Conservation (phyloP, 78 protist genomes). For the Parvularia atlantis region DNA sequence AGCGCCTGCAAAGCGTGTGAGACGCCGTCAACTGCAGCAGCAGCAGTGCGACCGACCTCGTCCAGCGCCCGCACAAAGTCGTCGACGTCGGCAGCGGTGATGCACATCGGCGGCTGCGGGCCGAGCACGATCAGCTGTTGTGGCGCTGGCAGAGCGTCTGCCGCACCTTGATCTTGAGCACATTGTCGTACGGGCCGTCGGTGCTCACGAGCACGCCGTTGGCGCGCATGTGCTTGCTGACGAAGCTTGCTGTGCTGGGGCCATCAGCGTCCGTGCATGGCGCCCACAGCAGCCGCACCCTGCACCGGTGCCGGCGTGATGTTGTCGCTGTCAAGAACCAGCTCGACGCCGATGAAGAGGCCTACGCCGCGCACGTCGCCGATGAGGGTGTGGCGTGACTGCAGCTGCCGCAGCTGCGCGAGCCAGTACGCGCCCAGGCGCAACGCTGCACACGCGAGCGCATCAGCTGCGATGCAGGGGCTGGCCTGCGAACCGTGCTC, state of each 20-base stretch:
- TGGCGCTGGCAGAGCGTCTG: too few relatives aligned
- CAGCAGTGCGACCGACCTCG: too few relatives aligned
- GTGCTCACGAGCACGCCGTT: slow-evolving; percentile 11
- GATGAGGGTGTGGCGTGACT: background rate
- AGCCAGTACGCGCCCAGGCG: slow-evolving; percentile 7
- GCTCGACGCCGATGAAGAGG: slow-evolving; percentile 66
- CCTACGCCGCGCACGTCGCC: slow-evolving; percentile 79
- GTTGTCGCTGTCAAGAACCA: slow-evolving; percentile 32
- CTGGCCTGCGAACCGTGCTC: slow-evolving; percentile 13
- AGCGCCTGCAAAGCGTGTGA: too few relatives aligned
- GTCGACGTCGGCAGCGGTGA: slow-evolving; percentile 20
- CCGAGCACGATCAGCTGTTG: too few relatives aligned
- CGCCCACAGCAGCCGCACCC: too few relatives aligned
- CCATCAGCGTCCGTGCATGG: too few relatives aligned
- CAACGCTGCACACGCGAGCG: too few relatives aligned
- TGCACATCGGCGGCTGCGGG: slow-evolving; percentile 59
- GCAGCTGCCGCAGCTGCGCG: slow-evolving; percentile 2
- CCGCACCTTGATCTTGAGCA: slow-evolving; percentile 54
- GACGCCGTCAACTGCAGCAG: too few relatives aligned
- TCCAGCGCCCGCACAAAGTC: slow-evolving; percentile 6
- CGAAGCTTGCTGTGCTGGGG: too few relatives aligned
- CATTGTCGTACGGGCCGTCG: slow-evolving; percentile 44
- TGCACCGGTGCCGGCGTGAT: slow-evolving; percentile 21
- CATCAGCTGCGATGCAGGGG: too few relatives aligned
- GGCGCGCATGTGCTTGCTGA: background rate